Evolutionary conservation across 257 asterid species (phyloP).

Genomic region (Oldenlandia corymbosa): DNA sequence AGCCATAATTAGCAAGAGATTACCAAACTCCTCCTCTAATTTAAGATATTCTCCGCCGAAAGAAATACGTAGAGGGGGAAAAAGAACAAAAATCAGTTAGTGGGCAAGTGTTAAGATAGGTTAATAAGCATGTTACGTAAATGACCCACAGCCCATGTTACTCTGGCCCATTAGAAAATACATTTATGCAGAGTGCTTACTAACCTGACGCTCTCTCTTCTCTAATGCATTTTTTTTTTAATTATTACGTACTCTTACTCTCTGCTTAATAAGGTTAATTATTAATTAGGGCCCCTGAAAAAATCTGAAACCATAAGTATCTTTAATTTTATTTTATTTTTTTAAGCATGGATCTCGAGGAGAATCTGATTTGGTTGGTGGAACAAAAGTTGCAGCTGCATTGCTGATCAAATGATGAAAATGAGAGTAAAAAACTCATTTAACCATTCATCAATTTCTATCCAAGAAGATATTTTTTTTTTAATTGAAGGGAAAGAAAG

Average conservation of each 20-base stretch:
- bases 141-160: constrained; percentile 7
- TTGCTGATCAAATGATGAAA: background rate
- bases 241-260: background rate
- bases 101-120: background rate
- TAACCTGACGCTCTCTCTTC: no score
- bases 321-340: background rate
- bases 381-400: background rate
- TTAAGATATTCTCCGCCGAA: no score
- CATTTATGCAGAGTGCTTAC: no score
- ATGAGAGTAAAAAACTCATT: no score
- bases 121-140: background rate
- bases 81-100: no score
- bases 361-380: constrained; percentile 7
- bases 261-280: no score
- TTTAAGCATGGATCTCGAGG: background rate
- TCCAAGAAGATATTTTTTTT: no score
- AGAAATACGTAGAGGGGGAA: no score
- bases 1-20: no score
- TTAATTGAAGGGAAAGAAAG: no score
- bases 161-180: background rate
- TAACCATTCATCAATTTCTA: no score
- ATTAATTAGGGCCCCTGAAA: background rate
- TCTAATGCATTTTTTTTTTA: background rate
- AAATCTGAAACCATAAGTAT: background rate
- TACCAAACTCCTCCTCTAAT: no score